These are phyloP conservation scores for Taxillus chinensis DNA, from an alignment of 164 flowering plant species.

Conservation along the genomic window DNA sequence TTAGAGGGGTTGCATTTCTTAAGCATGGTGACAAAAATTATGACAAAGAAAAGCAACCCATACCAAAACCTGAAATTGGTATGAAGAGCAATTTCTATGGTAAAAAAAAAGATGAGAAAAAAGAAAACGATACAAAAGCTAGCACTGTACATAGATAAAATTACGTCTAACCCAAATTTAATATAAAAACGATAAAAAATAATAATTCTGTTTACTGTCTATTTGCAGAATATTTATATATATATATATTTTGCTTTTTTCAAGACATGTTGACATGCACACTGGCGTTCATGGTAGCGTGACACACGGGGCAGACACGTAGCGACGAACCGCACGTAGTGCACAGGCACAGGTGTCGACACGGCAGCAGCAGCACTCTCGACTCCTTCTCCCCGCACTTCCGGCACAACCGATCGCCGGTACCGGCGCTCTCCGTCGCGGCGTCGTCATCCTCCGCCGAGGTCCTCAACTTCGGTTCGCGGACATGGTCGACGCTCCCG, in stretches of 20 bases:
- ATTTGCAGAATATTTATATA: too few relatives aligned
- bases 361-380: conserved; percentile 44
- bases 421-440: conserved; percentile 4
- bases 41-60: too few relatives aligned
- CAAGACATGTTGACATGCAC: conserved; percentile 38
- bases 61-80: too few relatives aligned
- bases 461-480: neutral
- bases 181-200: too few relatives aligned
- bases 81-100: too few relatives aligned
- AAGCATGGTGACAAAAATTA: too few relatives aligned
- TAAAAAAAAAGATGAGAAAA: too few relatives aligned
- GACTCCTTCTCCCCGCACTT: conserved; percentile 39
- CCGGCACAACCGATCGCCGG: conserved; percentile 21
- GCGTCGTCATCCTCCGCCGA: neutral
- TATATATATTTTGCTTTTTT: neutral
- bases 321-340: conserved; percentile 31
- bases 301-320: conserved; percentile 34
- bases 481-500: conserved; percentile 17
- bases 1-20: too few relatives aligned
- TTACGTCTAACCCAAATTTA: too few relatives aligned
- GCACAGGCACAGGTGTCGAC: conserved; percentile 54
- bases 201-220: too few relatives aligned
- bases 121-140: too few relatives aligned
- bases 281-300: conserved; percentile 28
- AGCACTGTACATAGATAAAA: too few relatives aligned